Conservation (phyloP, 1,284 basidiomycete genomes). For the Thecaphora frezii region DNA sequence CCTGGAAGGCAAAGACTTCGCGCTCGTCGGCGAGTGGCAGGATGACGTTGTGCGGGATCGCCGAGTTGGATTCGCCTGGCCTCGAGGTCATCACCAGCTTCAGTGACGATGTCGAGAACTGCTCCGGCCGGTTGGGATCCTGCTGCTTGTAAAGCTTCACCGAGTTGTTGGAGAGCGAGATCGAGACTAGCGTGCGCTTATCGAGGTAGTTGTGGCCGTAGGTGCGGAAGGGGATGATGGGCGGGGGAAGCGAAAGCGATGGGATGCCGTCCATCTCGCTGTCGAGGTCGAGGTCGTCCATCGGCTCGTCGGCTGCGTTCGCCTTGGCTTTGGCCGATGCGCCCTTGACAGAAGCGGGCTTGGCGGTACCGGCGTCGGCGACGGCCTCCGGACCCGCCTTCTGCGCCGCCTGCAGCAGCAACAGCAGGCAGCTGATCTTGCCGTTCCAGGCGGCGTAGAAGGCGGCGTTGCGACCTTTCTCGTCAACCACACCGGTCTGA, state of each 20-base stretch:
- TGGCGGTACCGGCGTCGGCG: not conserved
- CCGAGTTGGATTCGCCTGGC: conserved; percentile 73
- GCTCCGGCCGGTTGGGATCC: conserved; percentile 51
- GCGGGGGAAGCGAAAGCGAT: conserved; percentile 88
- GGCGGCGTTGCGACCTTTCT: conserved; percentile 79
- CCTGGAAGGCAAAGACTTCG: conserved; percentile 87
- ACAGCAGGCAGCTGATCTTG: conserved; percentile 68
- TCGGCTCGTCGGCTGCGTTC: conserved; percentile 4
- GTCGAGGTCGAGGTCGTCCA: conserved; percentile 44
- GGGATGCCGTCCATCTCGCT: conserved; percentile 79
- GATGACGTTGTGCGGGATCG: conserved; percentile 66
- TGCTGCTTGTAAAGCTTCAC: conserved; percentile 55
- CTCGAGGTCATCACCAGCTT: conserved; percentile 89
- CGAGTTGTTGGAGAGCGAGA: conserved; percentile 64
- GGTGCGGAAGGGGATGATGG: conserved; percentile 81
- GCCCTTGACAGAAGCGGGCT: not conserved
- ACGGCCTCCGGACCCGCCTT: conserved; percentile 1
- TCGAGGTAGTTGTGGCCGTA: conserved; percentile 67
- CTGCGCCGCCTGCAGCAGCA: conserved; percentile 57
- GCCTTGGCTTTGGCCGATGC: conserved; percentile 7
- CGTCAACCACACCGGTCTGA: conserved; percentile 75
- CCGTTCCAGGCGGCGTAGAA: conserved; percentile 99
- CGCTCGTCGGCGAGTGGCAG: conserved; percentile 74
- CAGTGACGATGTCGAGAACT: conserved; percentile 69
- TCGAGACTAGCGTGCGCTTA: conserved; percentile 80